Percentiles rank a stretch among this genome's conserved stretches.
These are phyloP conservation scores for Alloascoidea hylecoeti DNA, from an alignment of 805 yeast species.

Conservation along the genomic window DNA sequence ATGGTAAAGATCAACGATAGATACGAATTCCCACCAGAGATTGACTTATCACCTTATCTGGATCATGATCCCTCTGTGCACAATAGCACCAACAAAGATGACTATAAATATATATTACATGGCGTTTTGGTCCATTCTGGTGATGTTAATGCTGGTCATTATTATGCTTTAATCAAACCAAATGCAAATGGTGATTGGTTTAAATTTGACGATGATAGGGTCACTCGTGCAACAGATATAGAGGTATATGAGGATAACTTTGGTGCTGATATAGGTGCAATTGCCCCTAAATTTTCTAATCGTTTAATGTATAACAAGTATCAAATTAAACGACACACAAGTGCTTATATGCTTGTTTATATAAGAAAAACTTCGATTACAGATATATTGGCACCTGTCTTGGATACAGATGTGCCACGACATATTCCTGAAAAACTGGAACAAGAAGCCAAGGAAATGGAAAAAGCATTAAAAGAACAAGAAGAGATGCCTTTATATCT, in stretches of 20 bases:
- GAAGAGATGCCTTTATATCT: constrained; percentile 62
- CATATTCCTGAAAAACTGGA: constrained; percentile 56
- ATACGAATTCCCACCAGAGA: constrained; percentile 73
- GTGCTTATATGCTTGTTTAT: constrained; percentile 96
- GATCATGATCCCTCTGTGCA: constrained; percentile 37
- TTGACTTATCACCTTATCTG: constrained; percentile 69
- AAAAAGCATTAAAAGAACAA: constrained; percentile 35
- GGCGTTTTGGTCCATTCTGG: constrained; percentile 96
- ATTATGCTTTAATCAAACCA: constrained; percentile 89
- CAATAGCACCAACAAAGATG: too few relatives aligned
- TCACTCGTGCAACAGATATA: constrained; percentile 68
- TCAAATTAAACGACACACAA: constrained; percentile 66
- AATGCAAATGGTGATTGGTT: constrained; percentile 59
- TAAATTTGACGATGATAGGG: constrained; percentile 91
- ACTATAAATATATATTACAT: constrained; percentile 51
- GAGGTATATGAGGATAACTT: constrained; percentile 89
- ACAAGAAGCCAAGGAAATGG: constrained; percentile 45
- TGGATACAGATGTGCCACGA: constrained; percentile 44
- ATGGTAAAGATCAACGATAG: constrained; percentile 86
- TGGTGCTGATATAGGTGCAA: constrained; percentile 55
- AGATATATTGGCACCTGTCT: constrained; percentile 42
- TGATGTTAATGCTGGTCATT: constrained; percentile 91
- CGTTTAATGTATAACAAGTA: constrained; percentile 6
- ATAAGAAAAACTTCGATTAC: constrained; percentile 48
- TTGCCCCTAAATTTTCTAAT: constrained; percentile 27